Evolutionary conservation across 805 yeast genomes (phyloP), one percentile per base, ranked within the genome.

Genomic region (Torulaspora maleeae): DNA sequence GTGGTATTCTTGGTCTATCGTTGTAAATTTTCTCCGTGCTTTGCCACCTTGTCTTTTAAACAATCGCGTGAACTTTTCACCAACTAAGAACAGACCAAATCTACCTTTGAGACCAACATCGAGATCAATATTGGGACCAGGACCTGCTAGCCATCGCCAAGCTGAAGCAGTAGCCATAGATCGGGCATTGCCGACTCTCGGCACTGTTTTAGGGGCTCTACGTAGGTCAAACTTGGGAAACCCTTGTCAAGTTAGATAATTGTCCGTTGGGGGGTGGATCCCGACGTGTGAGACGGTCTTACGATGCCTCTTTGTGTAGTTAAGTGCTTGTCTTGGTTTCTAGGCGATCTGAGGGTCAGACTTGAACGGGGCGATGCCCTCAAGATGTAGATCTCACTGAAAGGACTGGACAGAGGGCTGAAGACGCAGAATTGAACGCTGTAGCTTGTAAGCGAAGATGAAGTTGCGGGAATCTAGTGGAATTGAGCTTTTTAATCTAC

Each of bases 401-500:
- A 5, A 12, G n/a, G 15, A 12, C 13, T 12, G n/a, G 11, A n/a
- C 3, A 9, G 2, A 27, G 30, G 11, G 2, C 25, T 22, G 10
- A 22, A 3, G 25, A 22, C 8, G 25, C 25, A 6, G 25, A 22
- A 22, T 22, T 8, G 25, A 22, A 22, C 15, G 30, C 30, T 27
- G 13, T 12, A 10, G 17, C 25, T 20, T 16, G 12, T 22, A 2
- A 6, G 2, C 9, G 25, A 22, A 22, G 19, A 22, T 17, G 32
- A 28, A 34, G 13, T 40, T 38, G 30, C 16, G 12, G 9, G 49
- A 43, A 44, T 36, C 49, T 20, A 38, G 27, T 16, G 49, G 49
- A n/a, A 52, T 64, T 11, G 61, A 59, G 43, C 43, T 71, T 2
- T 66, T 57, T 52, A 71, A 71, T 43, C 47, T 70, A 28, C 54